Evolutionary conservation across 257 asterid genomes (phyloP).

Genomic region (Ocimum tenuiflorum): DNA sequence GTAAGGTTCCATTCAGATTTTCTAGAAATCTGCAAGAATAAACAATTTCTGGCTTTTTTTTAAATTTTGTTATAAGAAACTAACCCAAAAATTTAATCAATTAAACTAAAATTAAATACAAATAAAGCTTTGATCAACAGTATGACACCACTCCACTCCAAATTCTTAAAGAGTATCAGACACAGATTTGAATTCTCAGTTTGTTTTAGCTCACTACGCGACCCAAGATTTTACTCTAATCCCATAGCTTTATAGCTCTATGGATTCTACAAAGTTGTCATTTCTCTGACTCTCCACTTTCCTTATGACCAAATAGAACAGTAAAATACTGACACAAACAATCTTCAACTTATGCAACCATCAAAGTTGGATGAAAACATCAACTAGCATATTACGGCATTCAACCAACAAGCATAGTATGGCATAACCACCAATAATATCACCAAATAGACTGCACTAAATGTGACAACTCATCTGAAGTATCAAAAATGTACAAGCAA

Average conservation of each 20-base stretch:
- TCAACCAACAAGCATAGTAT: no score
- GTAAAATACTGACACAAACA: neutral
- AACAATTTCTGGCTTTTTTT: neutral
- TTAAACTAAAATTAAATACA: neutral
- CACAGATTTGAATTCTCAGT: neutral
- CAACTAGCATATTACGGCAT: neutral
- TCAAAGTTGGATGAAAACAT: neutral
- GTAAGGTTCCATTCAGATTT: neutral
- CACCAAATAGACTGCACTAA: constrained; percentile 12
- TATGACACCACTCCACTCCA: no score
- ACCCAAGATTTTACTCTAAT: neutral
- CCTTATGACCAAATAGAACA: neutral
- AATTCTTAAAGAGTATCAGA: neutral
- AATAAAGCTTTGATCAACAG: neutral
- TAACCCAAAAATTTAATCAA: no score
- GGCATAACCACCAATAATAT: no score
- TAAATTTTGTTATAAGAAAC: neutral
- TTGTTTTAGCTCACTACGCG: neutral
- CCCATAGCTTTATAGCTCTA: neutral
- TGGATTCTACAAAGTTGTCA: neutral
- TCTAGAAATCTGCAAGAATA: neutral
- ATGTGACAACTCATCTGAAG: constrained; percentile 16
- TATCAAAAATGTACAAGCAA: constrained; percentile 1
- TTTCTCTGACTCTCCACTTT: neutral
- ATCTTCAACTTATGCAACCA: neutral